phyloP scores from a whole-genome alignment of 768 basidiomycete species.

The Termitomyces sp. region DNA sequence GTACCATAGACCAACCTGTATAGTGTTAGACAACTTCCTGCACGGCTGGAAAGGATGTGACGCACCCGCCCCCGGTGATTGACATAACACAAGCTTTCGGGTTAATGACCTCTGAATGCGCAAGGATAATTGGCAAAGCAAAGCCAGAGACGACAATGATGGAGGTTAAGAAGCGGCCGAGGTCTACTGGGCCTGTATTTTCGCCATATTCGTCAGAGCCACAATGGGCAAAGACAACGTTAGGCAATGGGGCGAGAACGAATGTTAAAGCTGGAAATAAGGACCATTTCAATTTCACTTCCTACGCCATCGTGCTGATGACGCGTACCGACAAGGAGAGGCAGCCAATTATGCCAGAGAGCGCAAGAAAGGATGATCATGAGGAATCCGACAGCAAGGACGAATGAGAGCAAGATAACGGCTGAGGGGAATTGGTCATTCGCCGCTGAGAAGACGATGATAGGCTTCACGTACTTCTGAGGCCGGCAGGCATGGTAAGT shows the following conservation, averaged over 20 bases:
- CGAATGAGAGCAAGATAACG: constrained; percentile 95
- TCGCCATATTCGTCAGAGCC: constrained; percentile 86
- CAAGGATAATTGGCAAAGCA: constrained; percentile 86
- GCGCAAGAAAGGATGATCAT: constrained; percentile 97
- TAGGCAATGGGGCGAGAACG: constrained; percentile 93
- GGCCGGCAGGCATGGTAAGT: constrained; percentile 56
- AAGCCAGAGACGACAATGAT: constrained; percentile 91
- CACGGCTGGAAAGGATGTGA: constrained; percentile 14
- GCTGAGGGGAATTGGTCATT: constrained; percentile 40
- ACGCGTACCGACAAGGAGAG: constrained; percentile 86
- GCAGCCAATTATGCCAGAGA: constrained; percentile 94
- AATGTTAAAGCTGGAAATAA: constrained; percentile 71
- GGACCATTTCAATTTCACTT: not conserved
- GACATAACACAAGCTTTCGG: constrained; percentile 90
- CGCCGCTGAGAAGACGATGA: not conserved
- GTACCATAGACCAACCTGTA: constrained; percentile 83
- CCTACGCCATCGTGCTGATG: not conserved
- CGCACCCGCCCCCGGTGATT: constrained; percentile 87
- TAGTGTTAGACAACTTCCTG: not conserved
- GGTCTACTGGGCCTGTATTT: constrained; percentile 69
- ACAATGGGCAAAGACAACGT: constrained; percentile 91
- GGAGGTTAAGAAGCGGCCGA: constrained; percentile 93
- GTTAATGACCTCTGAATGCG: constrained; percentile 86
- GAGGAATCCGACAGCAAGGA: constrained; percentile 96
- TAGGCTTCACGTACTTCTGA: constrained; percentile 53